Base-by-base conservation (phyloP, 2,329 filamentous ascomycete species). In the Claviceps cyperi region DNA sequence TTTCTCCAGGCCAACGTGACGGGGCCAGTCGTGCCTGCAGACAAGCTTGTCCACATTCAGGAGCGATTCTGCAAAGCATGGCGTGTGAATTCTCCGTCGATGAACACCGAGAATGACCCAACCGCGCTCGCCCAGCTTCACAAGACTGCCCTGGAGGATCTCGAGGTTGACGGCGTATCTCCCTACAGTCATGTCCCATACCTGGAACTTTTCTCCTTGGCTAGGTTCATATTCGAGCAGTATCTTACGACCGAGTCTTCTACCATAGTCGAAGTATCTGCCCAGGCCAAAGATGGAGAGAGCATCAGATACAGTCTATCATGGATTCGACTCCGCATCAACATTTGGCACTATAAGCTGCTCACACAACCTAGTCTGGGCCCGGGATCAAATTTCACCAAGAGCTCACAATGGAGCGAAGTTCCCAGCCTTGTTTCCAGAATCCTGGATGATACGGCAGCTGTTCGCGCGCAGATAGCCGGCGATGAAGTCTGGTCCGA, bases 1-100 rank as follows among this genome's bases (percentile, higher is more conserved):
- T 96, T 95, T 62, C 66, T 95, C 15, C 90, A 96, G 64, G 80
- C 81, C 1, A 95, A 88, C 62, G 85, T 94, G 49, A 95, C 90
- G 3, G 90, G 90, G 0, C 90, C 90, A 1, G 83, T 88, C 0
- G 70, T 94, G n/a, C 57, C 65, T 0, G 54, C 50, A 15, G 45
- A 53, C 11, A 51, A 57, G 39, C 48, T 56, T 41, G 41, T 52
- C 35, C 48, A 58, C 2, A 50, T 74, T n/a, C 63, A 68, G 35
- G 52, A 54, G 1, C 56, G 65, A 4, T 69, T 76, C 49, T 57
- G 68, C n/a, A 65, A 68, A 28, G 62, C 73, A 3, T 71, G 68
- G 54, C 50, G 51, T 14, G 51, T 51, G 1, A n/a, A 28, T 2
- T 38, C 21, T 7, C 2, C 40, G 37, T n/a, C 49, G n/a, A 13